Evolutionary conservation across 192 early-diverging fungal genomes (phyloP).

Genomic region (Irineochytrium annulatum): DNA sequence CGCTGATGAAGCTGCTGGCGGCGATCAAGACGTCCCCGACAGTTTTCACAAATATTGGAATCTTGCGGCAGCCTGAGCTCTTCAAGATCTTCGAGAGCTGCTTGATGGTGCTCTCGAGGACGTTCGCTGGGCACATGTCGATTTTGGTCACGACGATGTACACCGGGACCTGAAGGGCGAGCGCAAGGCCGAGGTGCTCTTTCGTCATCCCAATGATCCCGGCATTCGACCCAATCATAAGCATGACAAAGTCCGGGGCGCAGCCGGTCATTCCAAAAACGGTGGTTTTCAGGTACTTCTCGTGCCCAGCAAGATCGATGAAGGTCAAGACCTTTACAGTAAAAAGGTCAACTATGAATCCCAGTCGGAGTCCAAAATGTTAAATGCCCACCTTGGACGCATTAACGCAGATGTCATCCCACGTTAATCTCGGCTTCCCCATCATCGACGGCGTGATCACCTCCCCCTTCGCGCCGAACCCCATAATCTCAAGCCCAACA

Average conservation of each 20-base stretch:
- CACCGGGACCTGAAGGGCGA: slow-evolving; percentile 76
- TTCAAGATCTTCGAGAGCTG: slow-evolving; percentile 81
- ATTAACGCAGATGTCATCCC: slow-evolving; percentile 76
- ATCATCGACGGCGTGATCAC: slow-evolving; percentile 59
- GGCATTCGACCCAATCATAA: slow-evolving; percentile 67
- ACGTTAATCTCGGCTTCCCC: slow-evolving; percentile 57
- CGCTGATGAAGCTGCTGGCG: slow-evolving; percentile 76
- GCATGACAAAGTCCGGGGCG: slow-evolving; percentile 82
- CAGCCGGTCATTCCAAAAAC: slow-evolving; percentile 86
- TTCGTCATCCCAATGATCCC: slow-evolving; percentile 89
- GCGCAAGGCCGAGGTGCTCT: slow-evolving; percentile 76
- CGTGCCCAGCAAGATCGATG: slow-evolving; percentile 85
- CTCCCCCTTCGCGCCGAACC: slow-evolving; percentile 67
- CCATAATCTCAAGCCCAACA: slow-evolving; percentile 82
- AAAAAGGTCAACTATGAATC: slow-evolving; percentile 4
- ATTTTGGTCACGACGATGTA: slow-evolving; percentile 87
- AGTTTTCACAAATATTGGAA: slow-evolving; percentile 80
- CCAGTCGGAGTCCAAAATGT: slow-evolving; percentile 44
- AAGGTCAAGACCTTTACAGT: slow-evolving; percentile 66
- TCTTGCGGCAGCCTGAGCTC: slow-evolving; percentile 84
- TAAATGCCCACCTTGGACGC: slow-evolving; percentile 69
- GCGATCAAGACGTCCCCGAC: slow-evolving; percentile 73
- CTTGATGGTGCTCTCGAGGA: slow-evolving; percentile 77
- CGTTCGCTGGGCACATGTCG: slow-evolving; percentile 85
- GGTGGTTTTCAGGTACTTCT: slow-evolving; percentile 86